These are phyloP conservation scores for Citeromyces hawaiiensis DNA, from an alignment of 1,139 yeast species.

Conservation along the genomic window DNA sequence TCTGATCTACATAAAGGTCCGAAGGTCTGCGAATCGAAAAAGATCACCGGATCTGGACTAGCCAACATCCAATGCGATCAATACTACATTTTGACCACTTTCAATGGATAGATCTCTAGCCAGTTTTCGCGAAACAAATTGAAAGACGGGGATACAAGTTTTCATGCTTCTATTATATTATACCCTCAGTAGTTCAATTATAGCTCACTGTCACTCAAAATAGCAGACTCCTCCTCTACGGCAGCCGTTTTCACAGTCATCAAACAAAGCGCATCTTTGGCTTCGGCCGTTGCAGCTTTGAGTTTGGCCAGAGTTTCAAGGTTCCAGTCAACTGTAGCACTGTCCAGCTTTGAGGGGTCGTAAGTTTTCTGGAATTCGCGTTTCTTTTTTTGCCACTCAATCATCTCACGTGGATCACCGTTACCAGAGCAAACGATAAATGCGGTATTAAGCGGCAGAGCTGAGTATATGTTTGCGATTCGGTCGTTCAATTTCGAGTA, in stretches of 20 bases:
- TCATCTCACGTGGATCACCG: constrained; percentile 46
- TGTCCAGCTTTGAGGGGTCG: constrained; percentile 12
- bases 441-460: constrained; percentile 45
- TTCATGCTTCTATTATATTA: too few species aligned
- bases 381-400: constrained; percentile 28
- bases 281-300: not conserved
- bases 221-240: not conserved
- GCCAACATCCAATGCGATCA: too few species aligned
- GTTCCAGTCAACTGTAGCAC: constrained; percentile 2
- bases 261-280: not conserved
- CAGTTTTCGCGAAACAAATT: too few species aligned
- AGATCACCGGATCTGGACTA: too few species aligned
- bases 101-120: too few species aligned
- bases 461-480: constrained; percentile 32
- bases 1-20: too few species aligned
- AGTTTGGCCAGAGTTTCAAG: not conserved
- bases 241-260: constrained; percentile 1
- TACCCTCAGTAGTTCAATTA: too few species aligned
- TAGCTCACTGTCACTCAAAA: too few species aligned
- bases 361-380: constrained; percentile 25
- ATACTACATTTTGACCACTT: too few species aligned
- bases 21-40: too few species aligned
- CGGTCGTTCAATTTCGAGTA: constrained; percentile 25
- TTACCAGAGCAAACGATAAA: constrained; percentile 50
- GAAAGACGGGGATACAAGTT: too few species aligned